phyloP scores from a whole-genome alignment of 2,329 filamentous ascomycete species.

The Biscogniauxia sp. region DNA sequence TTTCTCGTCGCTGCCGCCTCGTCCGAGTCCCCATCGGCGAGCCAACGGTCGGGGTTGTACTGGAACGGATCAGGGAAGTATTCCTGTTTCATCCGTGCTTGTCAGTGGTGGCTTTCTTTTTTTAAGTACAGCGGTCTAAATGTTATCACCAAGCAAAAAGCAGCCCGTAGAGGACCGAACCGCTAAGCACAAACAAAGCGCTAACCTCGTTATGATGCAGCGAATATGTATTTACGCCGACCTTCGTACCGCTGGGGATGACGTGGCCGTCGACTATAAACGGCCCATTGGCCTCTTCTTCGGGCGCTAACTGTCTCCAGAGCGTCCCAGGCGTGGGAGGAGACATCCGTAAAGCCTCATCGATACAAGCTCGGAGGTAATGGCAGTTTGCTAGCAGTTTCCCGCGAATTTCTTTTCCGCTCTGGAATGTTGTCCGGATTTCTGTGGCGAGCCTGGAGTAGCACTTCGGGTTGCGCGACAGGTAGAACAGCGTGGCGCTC shows the following conservation, averaged over 20 bases:
- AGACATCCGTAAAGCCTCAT: conserved; percentile 21
- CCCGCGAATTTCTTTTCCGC: conserved; percentile 8
- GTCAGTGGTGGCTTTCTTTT: no score
- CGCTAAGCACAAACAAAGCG: no score
- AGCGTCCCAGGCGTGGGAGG: conserved; percentile 13
- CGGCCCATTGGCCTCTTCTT: not conserved
- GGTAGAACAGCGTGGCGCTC: conserved; percentile 24
- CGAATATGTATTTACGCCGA: conserved; percentile 6
- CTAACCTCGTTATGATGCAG: conserved; percentile 8
- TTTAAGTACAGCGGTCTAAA: no score
- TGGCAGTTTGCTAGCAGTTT: conserved; percentile 10
- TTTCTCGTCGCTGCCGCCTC: no score
- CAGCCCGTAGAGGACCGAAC: no score
- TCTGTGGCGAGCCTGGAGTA: conserved; percentile 15
- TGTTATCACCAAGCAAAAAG: no score
- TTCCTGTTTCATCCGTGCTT: no score
- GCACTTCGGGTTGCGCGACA: conserved; percentile 19
- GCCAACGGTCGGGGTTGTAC: conserved; percentile 14
- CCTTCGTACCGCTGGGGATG: conserved; percentile 1
- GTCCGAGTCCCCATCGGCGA: conserved; percentile 3
- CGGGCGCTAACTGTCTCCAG: conserved; percentile 12
- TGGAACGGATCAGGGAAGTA: conserved; percentile 8
- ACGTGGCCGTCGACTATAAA: conserved; percentile 15
- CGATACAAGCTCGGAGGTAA: conserved; percentile 22
- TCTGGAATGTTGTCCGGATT: conserved; percentile 15